A percentile compares a stretch with the other conserved stretches of the same genome.
Conservation (phyloP, 352 stramenopile species). For the Globisporangium abappressorium region DNA sequence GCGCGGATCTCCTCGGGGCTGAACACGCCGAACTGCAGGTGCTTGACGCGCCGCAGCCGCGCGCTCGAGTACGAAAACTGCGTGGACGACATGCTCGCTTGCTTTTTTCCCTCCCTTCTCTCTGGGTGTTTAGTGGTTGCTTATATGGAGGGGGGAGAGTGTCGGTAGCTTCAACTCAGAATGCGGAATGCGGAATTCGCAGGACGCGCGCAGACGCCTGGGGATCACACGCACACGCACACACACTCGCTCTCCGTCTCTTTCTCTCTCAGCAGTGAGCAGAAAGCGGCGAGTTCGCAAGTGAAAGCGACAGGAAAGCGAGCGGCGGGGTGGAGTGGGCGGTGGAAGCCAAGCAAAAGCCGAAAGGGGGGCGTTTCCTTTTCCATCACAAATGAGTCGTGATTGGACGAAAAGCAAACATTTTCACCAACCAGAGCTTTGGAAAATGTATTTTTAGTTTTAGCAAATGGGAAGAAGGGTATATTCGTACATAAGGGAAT, state of each 20-base stretch:
- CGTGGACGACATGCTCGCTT: slow-evolving; percentile 61
- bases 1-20: slow-evolving; percentile 96
- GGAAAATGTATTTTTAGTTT: not conserved
- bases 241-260: slow-evolving; percentile 8
- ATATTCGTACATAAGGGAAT: not conserved
- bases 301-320: slow-evolving; percentile 27
- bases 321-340: not conserved
- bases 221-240: not conserved
- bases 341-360: slow-evolving; percentile 10
- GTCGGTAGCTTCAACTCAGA: not conserved
- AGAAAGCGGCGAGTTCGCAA: slow-evolving; percentile 72
- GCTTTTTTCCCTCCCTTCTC: slow-evolving; percentile 6
- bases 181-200: not conserved
- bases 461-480: not conserved
- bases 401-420: not conserved
- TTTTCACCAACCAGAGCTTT: slow-evolving; percentile 26
- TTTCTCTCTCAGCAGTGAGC: slow-evolving; percentile 29
- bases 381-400: not conserved
- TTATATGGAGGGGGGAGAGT: not conserved
- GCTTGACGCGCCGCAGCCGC: slow-evolving; percentile 94
- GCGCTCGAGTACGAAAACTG: slow-evolving; percentile 96
- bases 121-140: not conserved
- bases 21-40: slow-evolving; percentile 98
- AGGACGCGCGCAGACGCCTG: slow-evolving; percentile 4
- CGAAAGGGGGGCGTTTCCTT: slow-evolving; percentile 13